Conservation (phyloP, 2,329 filamentous ascomycete genomes). For the Chlorencoelia australis region DNA sequence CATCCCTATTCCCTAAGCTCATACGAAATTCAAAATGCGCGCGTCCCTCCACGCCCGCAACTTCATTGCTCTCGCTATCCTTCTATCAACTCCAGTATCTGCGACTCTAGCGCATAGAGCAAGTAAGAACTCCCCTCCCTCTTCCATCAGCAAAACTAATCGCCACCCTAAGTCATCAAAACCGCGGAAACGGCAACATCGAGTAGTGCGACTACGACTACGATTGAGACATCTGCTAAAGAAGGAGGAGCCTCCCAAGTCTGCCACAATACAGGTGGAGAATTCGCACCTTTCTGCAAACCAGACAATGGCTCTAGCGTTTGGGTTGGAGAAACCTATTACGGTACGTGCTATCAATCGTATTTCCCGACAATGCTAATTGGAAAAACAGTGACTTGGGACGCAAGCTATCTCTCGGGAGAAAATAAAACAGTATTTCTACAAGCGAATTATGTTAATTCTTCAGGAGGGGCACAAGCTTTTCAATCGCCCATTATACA, state of each 20-base stretch:
- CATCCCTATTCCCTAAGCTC: too few relatives aligned
- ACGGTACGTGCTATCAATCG: conserved; percentile 12
- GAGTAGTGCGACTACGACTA: conserved; percentile 4
- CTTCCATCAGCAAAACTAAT: too few relatives aligned
- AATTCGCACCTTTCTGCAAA: conserved; percentile 23
- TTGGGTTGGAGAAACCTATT: conserved; percentile 23
- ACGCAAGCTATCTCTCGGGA: conserved; percentile 16
- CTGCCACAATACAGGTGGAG: conserved; percentile 21
- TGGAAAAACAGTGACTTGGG: conserved; percentile 24
- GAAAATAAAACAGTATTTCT: conserved; percentile 21
- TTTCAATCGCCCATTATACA: conserved; percentile 17
- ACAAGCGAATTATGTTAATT: conserved; percentile 23
- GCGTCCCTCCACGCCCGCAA: too few relatives aligned
- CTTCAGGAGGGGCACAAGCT: conserved; percentile 19
- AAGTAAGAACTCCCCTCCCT: too few relatives aligned
- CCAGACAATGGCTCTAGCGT: conserved; percentile 23
- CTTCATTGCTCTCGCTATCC: too few relatives aligned
- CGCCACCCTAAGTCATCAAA: too few relatives aligned
- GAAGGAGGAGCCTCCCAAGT: conserved; percentile 22
- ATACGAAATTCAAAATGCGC: too few relatives aligned
- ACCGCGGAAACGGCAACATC: conserved; percentile 5
- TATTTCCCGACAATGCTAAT: background rate
- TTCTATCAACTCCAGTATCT: too few relatives aligned
- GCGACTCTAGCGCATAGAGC: too few relatives aligned
- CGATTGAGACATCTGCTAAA: conserved; percentile 13